phyloP scores from a whole-genome alignment of 2,329 filamentous ascomycete species.

The Rhynchosporium agropyri region DNA sequence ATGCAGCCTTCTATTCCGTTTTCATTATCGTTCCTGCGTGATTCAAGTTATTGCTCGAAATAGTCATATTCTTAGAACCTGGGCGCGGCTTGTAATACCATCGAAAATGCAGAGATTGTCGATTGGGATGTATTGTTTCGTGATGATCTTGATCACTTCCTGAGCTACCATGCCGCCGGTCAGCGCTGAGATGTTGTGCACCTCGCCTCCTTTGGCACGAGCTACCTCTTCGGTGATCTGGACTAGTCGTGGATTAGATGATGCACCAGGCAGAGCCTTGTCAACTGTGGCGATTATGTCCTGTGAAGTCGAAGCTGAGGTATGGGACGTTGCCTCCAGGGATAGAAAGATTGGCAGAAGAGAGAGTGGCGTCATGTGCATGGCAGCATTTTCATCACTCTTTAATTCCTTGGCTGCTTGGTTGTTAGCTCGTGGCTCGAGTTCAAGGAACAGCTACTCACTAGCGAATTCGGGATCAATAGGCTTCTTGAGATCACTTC shows the following conservation, averaged over 20 bases:
- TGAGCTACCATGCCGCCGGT: constrained; percentile 94
- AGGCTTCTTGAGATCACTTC: constrained; percentile 22
- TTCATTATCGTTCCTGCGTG: constrained; percentile 22
- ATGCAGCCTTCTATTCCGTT: constrained; percentile 27
- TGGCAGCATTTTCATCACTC: constrained; percentile 55
- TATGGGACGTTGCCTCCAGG: constrained; percentile 56
- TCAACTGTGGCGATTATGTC: constrained; percentile 55
- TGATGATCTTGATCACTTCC: constrained; percentile 89
- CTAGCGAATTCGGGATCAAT: constrained; percentile 36
- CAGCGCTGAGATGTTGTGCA: constrained; percentile 89
- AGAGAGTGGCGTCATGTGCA: constrained; percentile 49
- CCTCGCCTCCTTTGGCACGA: constrained; percentile 78
- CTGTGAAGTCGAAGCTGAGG: constrained; percentile 49
- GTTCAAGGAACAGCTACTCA: constrained; percentile 26
- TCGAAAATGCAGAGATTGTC: constrained; percentile 74
- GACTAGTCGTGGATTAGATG: constrained; percentile 52
- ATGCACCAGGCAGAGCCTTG: constrained; percentile 51
- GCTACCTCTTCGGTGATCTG: constrained; percentile 67
- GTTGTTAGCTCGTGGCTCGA: constrained; percentile 34
- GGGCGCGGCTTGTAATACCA: constrained; percentile 53
- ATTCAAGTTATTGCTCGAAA: constrained; percentile 18
- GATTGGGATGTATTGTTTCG: constrained; percentile 71
- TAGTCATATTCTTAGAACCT: constrained; percentile 39
- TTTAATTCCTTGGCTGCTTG: constrained; percentile 55
- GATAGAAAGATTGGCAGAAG: constrained; percentile 72